Evolutionary conservation across 495 filamentous ascomycete genomes (phyloP), one percentile per base, ranked within the genome.

Genomic region (Massariosphaeria phaeospora): DNA sequence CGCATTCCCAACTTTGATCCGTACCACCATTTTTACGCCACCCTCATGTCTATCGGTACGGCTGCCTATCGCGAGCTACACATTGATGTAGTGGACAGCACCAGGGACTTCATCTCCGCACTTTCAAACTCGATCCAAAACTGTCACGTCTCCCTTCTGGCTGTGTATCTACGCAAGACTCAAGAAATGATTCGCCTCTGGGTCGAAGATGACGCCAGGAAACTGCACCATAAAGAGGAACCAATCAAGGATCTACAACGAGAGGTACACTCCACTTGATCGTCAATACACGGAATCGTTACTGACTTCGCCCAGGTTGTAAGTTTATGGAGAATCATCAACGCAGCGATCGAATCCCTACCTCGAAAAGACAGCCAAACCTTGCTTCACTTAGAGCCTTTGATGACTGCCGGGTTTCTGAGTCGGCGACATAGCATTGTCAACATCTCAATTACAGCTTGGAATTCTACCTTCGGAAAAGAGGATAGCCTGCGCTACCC

Each of bases 171-270:
- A n/a, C 63, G 70, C 8, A 73, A 72, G 33, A 62, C 82, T n/a
- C 84, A 88, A 63, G 67, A 73, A 30, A 83, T 82, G 1, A 59
- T 88, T 27, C 61, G 72, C 3, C 54, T 72, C 5, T 89, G 84
- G 84, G 66, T 89, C 27, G 69, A 73, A 46, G 86, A 89, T 57
- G 38, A 59, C 1, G 70, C 42, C 66, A 75, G 26, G 53, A 67
- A 47, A 70, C 26, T 64, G n/a, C 45, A 56, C 26, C 34, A 57
- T 12, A 48, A 54, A 20, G 42, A 52, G 12, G 38, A 44, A 7
- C 21, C 18, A 12, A 20, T 45, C 1, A 53, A 42, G 38, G 36
- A 54, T 12, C 17, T 65, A 11, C 39, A 52, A 24, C 18, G 25
- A n/a, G 40, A 61, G 29, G 65, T 65, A 57, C 9, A 10, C 49